Evolutionary conservation across 306 rosid genomes (phyloP).

Genomic region (Oxytropis ochrocephala): DNA sequence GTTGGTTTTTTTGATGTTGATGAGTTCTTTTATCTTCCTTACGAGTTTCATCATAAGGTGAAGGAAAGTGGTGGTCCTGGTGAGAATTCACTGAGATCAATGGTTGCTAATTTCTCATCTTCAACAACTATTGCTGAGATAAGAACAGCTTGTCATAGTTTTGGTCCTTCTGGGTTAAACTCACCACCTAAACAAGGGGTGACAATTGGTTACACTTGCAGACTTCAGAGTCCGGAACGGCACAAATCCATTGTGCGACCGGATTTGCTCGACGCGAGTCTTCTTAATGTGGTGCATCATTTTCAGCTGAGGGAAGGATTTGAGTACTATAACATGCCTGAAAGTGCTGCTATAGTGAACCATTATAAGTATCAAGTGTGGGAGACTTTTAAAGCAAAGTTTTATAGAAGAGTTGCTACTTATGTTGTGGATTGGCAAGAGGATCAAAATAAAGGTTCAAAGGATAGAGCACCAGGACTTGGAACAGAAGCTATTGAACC

Average conservation of each 20-base stretch:
- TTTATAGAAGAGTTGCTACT: constrained; percentile 88
- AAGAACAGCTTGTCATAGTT: constrained; percentile 79
- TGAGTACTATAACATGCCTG: constrained; percentile 39
- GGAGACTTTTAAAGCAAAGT: constrained; percentile 78
- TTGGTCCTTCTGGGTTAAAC: constrained; percentile 86
- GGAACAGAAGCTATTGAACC: constrained; percentile 91
- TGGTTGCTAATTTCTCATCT: constrained; percentile 51
- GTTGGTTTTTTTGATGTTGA: constrained; percentile 94
- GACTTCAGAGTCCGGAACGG: constrained; percentile 61
- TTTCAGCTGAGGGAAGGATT: constrained; percentile 59
- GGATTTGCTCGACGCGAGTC: constrained; percentile 54
- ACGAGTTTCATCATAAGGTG: constrained; percentile 24
- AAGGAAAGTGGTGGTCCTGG: constrained; percentile 37
- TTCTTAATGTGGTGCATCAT: constrained; percentile 89
- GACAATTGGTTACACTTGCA: constrained; percentile 77
- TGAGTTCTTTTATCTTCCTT: constrained; percentile 78
- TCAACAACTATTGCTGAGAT: constrained; percentile 55
- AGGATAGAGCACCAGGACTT: constrained; percentile 93
- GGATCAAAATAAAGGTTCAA: constrained; percentile 83
- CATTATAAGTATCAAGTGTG: constrained; percentile 97
- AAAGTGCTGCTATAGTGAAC: constrained; percentile 49
- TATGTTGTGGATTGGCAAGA: constrained; percentile 94
- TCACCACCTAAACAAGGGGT: constrained; percentile 61
- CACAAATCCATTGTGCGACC: constrained; percentile 87
- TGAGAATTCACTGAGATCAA: constrained; percentile 42